phyloP scores from a whole-genome alignment of 352 stramenopile species.

The Blastocystis sp. region DNA sequence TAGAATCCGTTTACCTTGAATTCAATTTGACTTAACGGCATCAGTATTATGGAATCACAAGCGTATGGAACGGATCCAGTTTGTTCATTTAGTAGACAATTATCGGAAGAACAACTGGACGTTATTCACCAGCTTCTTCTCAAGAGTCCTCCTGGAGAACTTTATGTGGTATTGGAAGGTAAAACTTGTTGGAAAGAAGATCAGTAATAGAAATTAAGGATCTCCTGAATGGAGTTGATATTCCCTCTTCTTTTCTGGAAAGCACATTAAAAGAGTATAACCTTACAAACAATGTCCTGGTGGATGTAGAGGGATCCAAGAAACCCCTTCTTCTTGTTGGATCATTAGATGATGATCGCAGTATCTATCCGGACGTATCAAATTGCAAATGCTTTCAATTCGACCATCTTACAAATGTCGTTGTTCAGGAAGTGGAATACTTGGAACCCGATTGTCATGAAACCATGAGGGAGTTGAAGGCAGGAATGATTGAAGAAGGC shows the following conservation, averaged over 20 bases:
- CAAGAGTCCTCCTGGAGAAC: slow-evolving; percentile 53
- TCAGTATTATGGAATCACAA: slow-evolving; percentile 12
- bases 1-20: too few relatives aligned
- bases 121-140: slow-evolving; percentile 46
- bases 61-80: not conserved
- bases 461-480: not conserved
- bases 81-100: not conserved
- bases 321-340: slow-evolving; percentile 20
- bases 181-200: not conserved
- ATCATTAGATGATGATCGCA: slow-evolving; percentile 31
- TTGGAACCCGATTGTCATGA: not conserved
- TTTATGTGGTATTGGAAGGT: slow-evolving; percentile 50
- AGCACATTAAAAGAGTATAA: slow-evolving; percentile 43
- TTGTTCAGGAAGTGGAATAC: not conserved
- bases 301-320: not conserved
- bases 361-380: slow-evolving; percentile 30
- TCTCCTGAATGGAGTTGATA: not conserved
- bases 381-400: not conserved
- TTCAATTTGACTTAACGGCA: too few relatives aligned
- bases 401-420: not conserved
- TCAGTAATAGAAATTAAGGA: slow-evolving; percentile 34
- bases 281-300: slow-evolving; percentile 36
- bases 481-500: slow-evolving; percentile 25
- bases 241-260: not conserved
- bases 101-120: slow-evolving; percentile 22